Base-by-base conservation (phyloP, 257 asterid genomes). In the Ilex asprella region DNA sequence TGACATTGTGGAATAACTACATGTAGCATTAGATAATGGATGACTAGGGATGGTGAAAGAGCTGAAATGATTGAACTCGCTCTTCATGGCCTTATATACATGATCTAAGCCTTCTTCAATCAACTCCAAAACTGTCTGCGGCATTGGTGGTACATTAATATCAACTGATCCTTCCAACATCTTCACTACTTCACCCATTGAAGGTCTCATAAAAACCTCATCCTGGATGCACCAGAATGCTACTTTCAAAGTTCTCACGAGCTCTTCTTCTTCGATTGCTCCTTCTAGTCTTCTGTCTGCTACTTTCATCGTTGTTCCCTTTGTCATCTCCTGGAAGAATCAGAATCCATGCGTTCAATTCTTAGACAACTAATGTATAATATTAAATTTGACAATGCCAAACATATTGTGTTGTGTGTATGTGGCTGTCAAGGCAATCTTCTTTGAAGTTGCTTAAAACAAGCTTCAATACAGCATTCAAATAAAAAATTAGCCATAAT, bases 141-240 rank as follows among this genome's bases (percentile, higher is more conserved):
- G 98, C 91, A 85, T 91, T 55, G 91, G 87, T 12, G 98, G 95
- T 75, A 67, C 69, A 35, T 79, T 81, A 21, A 84, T 69, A 67
- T 73, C 86, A 2, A 84, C 76, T 6, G 94, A 79, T 55, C 91
- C 98, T 70, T 91, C 98, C 69, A 91, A 66, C 91, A 91, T 85
- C 77, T 71, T 87, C 81, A 91, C 87, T 10, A 86, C 96, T 35
- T 91, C 96, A 2, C 97, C 98, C 96, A 87, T 87, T 0, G 89
- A 76, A 0, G 98, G 98, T 76, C 98, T 82, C 78, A 67, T 69
- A 49, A 61, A 67, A 2, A 87, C 83, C 54, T 91, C 98, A 27
- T 91, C 96, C 15, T 88, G 98, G 13, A 91, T 88, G 77, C 98
- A 91, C 98, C 96, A 91, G 43, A 91, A 84, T 0, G 95, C 96